These are phyloP conservation scores for Pleurotus platypus DNA, from an alignment of 768 basidiomycete species.

Conservation along the genomic window DNA sequence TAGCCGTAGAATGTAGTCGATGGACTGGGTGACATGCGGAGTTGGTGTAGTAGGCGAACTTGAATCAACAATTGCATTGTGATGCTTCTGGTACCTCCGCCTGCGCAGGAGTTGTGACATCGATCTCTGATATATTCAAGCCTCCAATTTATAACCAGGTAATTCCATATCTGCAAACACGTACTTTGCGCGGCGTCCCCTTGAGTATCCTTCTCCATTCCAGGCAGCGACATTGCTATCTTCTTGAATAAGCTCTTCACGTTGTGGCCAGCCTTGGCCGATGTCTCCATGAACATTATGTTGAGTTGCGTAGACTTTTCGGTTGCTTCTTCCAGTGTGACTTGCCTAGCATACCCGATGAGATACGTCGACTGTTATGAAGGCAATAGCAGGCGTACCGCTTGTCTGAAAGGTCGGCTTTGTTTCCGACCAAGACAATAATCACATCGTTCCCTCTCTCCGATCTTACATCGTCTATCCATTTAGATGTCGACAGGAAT, in stretches of 20 bases:
- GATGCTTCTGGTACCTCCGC: constrained; percentile 84
- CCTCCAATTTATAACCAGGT: background rate
- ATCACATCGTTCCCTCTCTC: constrained; percentile 98
- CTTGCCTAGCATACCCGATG: constrained; percentile 62
- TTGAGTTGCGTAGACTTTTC: constrained; percentile 85
- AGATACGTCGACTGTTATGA: background rate
- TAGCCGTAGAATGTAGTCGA: background rate
- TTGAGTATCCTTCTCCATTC: constrained; percentile 84
- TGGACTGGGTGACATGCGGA: too few species aligned
- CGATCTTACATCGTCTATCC: constrained; percentile 98
- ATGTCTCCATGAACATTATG: constrained; percentile 99
- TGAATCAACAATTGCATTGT: constrained; percentile 70
- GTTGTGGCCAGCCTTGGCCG: constrained; percentile 98
- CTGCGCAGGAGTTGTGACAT: constrained; percentile 72
- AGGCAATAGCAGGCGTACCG: constrained; percentile 52
- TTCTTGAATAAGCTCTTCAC: constrained; percentile 99
- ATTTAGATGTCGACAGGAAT: constrained; percentile 97
- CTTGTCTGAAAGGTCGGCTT: constrained; percentile 98
- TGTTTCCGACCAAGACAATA: constrained; percentile 97
- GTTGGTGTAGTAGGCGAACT: background rate
- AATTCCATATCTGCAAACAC: constrained; percentile 15
- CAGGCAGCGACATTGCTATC: constrained; percentile 96
- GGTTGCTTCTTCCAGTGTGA: constrained; percentile 97
- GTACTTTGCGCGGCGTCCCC: constrained; percentile 53
- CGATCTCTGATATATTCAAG: constrained; percentile 64